A percentile compares a stretch with the other conserved stretches of the same genome.
phyloP scores from a whole-genome alignment of 768 basidiomycete genomes.

The Tylopilus vinaceipallidus region DNA sequence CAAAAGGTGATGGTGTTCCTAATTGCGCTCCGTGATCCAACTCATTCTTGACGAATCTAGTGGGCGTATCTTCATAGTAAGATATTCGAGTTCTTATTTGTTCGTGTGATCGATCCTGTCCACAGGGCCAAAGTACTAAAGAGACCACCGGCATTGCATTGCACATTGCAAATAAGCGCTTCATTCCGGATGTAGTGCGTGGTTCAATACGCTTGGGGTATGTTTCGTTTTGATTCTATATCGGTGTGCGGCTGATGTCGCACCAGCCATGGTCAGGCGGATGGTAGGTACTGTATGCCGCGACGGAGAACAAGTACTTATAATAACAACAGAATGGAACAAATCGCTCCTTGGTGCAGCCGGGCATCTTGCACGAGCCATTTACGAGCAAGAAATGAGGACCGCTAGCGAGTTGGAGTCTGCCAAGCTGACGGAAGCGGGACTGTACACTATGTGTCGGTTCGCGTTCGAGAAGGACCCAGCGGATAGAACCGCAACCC shows the following conservation, averaged over 20 bases:
- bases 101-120: background rate
- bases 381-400: background rate
- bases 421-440: background rate
- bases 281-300: background rate
- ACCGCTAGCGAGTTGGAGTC: background rate
- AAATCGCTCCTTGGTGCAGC: background rate
- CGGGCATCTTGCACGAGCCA: background rate
- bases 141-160: conserved; percentile 80
- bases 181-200: conserved; percentile 92
- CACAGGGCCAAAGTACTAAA: conserved; percentile 80
- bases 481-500: background rate
- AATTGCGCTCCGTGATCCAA: background rate
- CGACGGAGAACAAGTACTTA: background rate
- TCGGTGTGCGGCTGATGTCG: background rate
- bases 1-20: background rate
- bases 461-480: background rate
- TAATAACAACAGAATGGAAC: background rate
- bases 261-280: background rate
- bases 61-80: background rate
- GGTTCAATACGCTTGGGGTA: conserved; percentile 85
- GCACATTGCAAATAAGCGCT: conserved; percentile 61
- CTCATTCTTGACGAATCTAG: background rate
- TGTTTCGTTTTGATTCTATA: background rate
- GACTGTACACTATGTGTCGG: background rate
- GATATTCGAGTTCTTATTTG: background rate